Percentiles rank a stretch among this genome's conserved stretches.
These are phyloP conservation scores for Cucumis cinereus DNA, from an alignment of 306 rosid genomes.

Conservation along the genomic window DNA sequence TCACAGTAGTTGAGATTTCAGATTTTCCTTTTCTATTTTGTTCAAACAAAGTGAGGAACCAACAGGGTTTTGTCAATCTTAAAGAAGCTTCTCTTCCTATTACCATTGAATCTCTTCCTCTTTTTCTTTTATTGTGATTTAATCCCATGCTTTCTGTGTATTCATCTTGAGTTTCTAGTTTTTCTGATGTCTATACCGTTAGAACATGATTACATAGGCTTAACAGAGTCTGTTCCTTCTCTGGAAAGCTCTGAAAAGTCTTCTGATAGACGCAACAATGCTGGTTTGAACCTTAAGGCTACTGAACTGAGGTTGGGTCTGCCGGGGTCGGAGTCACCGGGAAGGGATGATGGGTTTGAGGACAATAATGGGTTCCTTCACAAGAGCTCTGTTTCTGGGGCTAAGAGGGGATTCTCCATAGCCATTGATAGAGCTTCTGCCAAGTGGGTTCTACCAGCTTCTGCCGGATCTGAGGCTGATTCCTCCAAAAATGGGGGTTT, in stretches of 20 bases:
- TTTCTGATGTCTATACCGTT: conserved; percentile 57
- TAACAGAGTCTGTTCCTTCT: conserved; percentile 36
- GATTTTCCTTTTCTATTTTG: too few relatives aligned
- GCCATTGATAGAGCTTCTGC: conserved; percentile 60
- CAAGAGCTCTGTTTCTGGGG: conserved; percentile 54
- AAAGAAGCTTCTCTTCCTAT: conserved; percentile 10
- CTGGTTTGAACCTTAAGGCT: conserved; percentile 60
- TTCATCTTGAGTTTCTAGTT: conserved; percentile 5
- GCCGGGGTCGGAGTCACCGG: conserved; percentile 82
- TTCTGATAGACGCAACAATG: conserved; percentile 16
- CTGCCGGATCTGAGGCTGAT: conserved; percentile 53
- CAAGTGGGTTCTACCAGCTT: conserved; percentile 60
- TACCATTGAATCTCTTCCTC: conserved; percentile 9
- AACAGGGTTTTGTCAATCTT: conserved; percentile 6
- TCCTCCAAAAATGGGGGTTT: conserved; percentile 40
- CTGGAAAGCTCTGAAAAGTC: conserved; percentile 50
- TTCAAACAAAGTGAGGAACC: too few relatives aligned
- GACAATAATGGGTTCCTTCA: conserved; percentile 17
- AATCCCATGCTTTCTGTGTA: conserved; percentile 21
- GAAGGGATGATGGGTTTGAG: conserved; percentile 27
- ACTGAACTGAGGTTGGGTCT: conserved; percentile 87
- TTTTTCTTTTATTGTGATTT: conserved; percentile 10
- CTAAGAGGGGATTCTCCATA: conserved; percentile 81
- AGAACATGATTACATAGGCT: conserved; percentile 64
- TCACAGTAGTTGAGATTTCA: too few relatives aligned